Evolutionary conservation across 768 basidiomycete species (phyloP), one percentile per base, ranked within the genome.

Genomic region (Suillus variegatus): DNA sequence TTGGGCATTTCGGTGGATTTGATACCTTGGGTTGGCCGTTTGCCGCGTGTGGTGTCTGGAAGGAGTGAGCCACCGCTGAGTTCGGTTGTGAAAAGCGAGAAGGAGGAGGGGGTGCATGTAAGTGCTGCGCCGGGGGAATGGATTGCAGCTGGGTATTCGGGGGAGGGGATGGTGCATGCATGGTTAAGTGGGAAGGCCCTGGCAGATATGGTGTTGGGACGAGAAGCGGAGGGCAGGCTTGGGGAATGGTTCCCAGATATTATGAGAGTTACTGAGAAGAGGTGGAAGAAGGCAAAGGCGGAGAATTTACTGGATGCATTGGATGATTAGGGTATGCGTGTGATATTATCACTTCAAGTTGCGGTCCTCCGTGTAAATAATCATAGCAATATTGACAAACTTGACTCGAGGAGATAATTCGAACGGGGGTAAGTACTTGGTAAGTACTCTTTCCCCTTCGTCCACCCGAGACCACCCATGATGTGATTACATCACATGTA

Each of bases 131-230:
- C 87, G 1, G 89, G 89, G 14, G 90, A 92, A 73, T 91, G 90
- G 90, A 84, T 92, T 28, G 81, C 86, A 32, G 89, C 88, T 4
- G 90, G 89, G 20, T 92, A 87, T 71, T 80, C 83, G 2, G 90
- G 90, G 0, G 90, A 92, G 69, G 90, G 90, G 3, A 90, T 91
- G 90, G 84, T 84, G 4, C 85, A 90, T 66, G 88, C 87, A 0
- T 90, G 89, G 88, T 74, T 88, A 78, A 80, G 86, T 61, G 90
- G 86, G 18, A 82, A 82, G 64, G 87, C 86, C 1, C 74, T 90
- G 6, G 88, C 85, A 20, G 75, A 77, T 61, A 89, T 89, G 88
- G 73, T 92, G 12, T 72, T 87, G 9, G 83, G 77, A 8, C 71
- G 60, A 75, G 82, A 68, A 36, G 62, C 4, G 0, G 66, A 74